Base-by-base conservation (phyloP, 106 monocot species). In the Platanthera guangdongensis region DNA sequence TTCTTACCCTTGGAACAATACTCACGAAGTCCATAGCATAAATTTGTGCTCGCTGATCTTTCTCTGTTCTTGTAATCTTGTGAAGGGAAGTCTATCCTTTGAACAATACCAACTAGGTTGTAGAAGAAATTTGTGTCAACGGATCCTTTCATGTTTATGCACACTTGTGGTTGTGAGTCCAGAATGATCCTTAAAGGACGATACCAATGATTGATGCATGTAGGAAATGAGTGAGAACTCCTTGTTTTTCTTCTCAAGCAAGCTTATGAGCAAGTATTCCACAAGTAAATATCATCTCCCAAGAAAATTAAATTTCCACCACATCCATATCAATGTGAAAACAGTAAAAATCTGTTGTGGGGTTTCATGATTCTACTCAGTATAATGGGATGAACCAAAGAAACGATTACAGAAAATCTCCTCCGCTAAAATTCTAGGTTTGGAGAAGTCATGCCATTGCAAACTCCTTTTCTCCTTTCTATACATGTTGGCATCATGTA, bases 381-480 rank as follows among this genome's bases (percentile, higher is more conserved):
- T 47, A n/a, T 48, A 28, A 48, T 48, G 47, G 47, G 65, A 48
- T 63, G 47, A 50, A 50, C 63, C 65, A 77, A 88, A 94, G 4
- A 94, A 75, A 77, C 48, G 62, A 73, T 91, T 77, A 62, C 94
- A 94, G 52, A 94, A 72, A 70, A 52, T 85, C 50, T 89, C 88
- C 30, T 87, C 89, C 25, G 57, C 39, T 2, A 88, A 85, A 76
- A 74, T 7, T 39, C 18, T 52, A 32, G 76, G 55, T 50, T 4
- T 47, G 7, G 80, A 67, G 65, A 55, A 32, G 25, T 75, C 57
- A 75, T 50, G 57, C 75, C 78, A 82, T 28, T 81, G 76, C 62
- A 94, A 73, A 50, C 71, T 82, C 78, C 72, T 91, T 76, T 80
- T 91, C 55, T 91, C 86, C 54, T 87, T 91, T 57, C 77, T 82